These are phyloP conservation scores for Vickermania ingenoplastis DNA, from an alignment of 208 protist genomes.

Conservation along the genomic window DNA sequence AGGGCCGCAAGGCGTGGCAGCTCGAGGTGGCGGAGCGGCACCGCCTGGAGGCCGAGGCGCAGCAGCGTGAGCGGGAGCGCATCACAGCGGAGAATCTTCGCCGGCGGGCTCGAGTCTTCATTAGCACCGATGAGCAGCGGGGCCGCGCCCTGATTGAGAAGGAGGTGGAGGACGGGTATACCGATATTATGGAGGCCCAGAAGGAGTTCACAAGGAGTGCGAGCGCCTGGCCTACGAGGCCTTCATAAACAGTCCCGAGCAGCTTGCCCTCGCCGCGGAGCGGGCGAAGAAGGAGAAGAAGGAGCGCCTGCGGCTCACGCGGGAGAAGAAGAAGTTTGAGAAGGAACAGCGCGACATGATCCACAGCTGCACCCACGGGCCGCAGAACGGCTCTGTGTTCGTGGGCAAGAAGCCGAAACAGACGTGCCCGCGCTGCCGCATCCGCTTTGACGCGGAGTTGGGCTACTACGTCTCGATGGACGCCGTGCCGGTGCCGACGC, in stretches of 20 bases:
- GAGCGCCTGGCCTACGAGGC: conserved; percentile 45
- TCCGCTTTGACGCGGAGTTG: conserved; percentile 52
- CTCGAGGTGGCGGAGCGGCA: conserved; percentile 13
- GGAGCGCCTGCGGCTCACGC: conserved; percentile 15
- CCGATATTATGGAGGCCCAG: conserved; percentile 12
- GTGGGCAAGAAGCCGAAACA: conserved; percentile 26
- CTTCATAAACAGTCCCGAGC: conserved; percentile 71
- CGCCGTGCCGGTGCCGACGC: background rate
- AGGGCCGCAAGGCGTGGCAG: conserved; percentile 52
- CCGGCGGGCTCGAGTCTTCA: conserved; percentile 43
- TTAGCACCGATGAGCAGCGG: conserved; percentile 32
- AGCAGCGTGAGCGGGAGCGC: conserved; percentile 4
- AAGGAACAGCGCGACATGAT: conserved; percentile 45
- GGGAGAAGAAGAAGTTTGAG: conserved; percentile 22
- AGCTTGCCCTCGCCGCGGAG: conserved; percentile 47
- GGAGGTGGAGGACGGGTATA: conserved; percentile 17
- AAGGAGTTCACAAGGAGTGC: conserved; percentile 21
- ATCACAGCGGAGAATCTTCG: conserved; percentile 16
- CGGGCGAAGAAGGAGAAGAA: conserved; percentile 25
- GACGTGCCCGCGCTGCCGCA: conserved; percentile 46
- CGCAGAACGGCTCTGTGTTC: conserved; percentile 43
- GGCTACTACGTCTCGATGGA: conserved; percentile 64
- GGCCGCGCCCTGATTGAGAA: conserved; percentile 13
- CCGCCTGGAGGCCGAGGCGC: conserved; percentile 4
- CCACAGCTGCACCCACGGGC: conserved; percentile 52